Evolutionary conservation across 2,329 filamentous ascomycete genomes (phyloP).

Genomic region (Alternaria ventricosa): DNA sequence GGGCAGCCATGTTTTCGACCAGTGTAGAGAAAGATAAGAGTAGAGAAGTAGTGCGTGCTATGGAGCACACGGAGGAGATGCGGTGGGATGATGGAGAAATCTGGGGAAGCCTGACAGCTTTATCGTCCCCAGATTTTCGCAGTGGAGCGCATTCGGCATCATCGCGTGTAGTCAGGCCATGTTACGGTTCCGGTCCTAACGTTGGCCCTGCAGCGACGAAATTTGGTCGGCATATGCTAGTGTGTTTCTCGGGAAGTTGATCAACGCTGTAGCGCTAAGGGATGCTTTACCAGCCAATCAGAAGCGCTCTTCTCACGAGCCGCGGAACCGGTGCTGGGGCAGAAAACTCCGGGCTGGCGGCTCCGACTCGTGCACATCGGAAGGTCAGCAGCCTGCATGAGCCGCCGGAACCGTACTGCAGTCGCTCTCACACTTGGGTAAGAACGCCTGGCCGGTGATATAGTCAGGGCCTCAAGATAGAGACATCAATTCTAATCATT

Average conservation of each 20-base stretch:
- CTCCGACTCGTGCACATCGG: neutral
- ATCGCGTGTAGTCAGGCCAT: constrained; percentile 30
- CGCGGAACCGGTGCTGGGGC: constrained; percentile 1
- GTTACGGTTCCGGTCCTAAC: neutral
- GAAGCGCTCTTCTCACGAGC: neutral
- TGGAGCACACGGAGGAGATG: neutral
- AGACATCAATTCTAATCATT: neutral
- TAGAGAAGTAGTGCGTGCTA: neutral
- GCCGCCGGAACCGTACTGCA: constrained; percentile 4
- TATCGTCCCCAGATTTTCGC: constrained; percentile 75
- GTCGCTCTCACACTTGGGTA: neutral
- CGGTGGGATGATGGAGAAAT: constrained; percentile 7
- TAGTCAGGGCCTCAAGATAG: neutral
- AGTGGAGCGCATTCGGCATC: constrained; percentile 58
- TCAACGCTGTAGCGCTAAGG: neutral
- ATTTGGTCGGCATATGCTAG: neutral
- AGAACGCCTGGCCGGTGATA: neutral
- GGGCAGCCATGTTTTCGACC: constrained; percentile 8
- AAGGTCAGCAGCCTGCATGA: neutral
- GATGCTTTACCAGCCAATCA: neutral
- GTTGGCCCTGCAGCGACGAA: neutral
- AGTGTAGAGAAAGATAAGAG: neutral
- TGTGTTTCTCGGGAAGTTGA: neutral
- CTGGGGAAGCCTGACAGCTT: constrained; percentile 54
- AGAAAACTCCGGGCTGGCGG: neutral